Conservation (phyloP, 2,329 filamentous ascomycete genomes). For the Sclerotinia spermophila region DNA sequence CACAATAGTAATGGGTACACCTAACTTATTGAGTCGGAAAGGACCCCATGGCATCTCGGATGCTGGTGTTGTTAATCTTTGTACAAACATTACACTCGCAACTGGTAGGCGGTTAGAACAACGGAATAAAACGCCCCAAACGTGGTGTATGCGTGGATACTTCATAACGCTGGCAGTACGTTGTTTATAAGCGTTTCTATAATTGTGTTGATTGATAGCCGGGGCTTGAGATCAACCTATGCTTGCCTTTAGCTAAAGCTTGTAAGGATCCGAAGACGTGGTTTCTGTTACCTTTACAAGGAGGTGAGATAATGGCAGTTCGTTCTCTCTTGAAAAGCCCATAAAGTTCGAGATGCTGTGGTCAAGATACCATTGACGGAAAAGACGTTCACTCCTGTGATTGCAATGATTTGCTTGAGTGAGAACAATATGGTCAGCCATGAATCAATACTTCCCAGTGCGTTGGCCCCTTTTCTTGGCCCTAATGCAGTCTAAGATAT, state of each 20-base stretch:
- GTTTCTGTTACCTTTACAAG: not conserved
- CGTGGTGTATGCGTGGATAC: conserved; percentile 12
- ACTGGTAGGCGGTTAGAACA: conserved; percentile 18
- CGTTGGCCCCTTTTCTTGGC: conserved; percentile 5
- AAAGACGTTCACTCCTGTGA: conserved; percentile 8
- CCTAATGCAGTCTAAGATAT: conserved; percentile 3
- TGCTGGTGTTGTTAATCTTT: conserved; percentile 17
- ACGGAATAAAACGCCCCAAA: conserved; percentile 17
- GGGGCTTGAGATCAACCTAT: conserved; percentile 12
- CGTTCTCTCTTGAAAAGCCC: conserved; percentile 18
- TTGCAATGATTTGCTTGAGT: not conserved
- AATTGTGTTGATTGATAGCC: conserved; percentile 14
- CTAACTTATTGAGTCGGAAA: conserved; percentile 9
- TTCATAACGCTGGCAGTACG: conserved; percentile 13
- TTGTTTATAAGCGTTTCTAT: conserved; percentile 13
- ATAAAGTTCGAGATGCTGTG: conserved; percentile 16
- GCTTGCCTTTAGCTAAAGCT: not conserved
- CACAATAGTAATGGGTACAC: conserved; percentile 16
- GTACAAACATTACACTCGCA: conserved; percentile 17
- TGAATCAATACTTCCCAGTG: not conserved
- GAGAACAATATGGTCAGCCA: not conserved
- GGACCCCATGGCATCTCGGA: conserved; percentile 20
- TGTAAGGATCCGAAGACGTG: too few species aligned
- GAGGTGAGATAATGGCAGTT: conserved; percentile 2
- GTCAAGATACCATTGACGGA: conserved; percentile 3